Evolutionary conservation across 139 green algal genomes (phyloP).

Genomic region (Tetradesmus lagerheimii): DNA sequence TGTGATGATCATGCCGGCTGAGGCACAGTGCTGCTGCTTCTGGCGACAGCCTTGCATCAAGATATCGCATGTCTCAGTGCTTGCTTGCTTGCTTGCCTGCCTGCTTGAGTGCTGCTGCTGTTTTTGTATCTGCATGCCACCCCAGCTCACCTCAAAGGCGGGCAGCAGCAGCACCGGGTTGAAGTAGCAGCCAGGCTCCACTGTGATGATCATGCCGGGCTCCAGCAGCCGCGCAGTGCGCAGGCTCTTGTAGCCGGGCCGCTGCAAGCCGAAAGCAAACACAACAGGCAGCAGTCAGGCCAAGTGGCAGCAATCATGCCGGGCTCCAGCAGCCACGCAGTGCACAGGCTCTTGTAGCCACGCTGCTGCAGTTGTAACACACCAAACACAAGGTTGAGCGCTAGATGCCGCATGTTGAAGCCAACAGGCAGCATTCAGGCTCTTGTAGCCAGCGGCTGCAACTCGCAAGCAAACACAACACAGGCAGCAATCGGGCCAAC

Average conservation of each 20-base stretch:
- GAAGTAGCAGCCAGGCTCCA: conserved; percentile 94
- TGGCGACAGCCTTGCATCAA: no score
- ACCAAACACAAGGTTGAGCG: no score
- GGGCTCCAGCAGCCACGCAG: conserved; percentile 73
- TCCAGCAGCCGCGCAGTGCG: conserved; percentile 77
- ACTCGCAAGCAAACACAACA: neutral
- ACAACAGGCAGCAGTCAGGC: neutral
- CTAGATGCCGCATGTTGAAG: no score
- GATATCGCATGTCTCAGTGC: no score
- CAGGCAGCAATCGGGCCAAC: no score
- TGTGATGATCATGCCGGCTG: neutral
- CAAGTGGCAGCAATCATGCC: neutral
- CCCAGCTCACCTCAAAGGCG: conserved; percentile 52
- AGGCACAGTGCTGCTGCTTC: no score
- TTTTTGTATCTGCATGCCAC: neutral
- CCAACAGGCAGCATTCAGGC: no score
- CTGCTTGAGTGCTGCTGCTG: no score
- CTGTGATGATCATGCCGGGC: conserved; percentile 91
- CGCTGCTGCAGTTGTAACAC: conserved; percentile 41
- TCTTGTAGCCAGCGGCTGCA: no score
- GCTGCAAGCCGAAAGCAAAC: neutral
- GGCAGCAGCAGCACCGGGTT: conserved; percentile 74
- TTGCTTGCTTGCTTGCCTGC: no score
- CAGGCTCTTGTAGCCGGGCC: conserved; percentile 71
- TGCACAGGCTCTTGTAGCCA: conserved; percentile 65